These are phyloP conservation scores for Pseudonitzschia multiseries DNA, from an alignment of 108 stramenopile species.

Conservation along the genomic window DNA sequence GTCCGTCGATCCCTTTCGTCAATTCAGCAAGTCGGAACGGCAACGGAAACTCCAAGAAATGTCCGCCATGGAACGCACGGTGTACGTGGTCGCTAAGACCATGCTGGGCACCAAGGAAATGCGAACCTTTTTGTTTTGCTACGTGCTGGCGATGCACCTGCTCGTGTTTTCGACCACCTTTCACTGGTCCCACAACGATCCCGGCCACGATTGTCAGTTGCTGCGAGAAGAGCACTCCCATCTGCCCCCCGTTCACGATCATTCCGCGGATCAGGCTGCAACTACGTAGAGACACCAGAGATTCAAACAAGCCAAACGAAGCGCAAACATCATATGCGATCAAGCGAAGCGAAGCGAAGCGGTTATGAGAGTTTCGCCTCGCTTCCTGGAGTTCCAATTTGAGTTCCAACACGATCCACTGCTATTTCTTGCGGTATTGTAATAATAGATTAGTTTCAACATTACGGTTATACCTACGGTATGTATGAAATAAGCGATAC, in stretches of 20 bases:
- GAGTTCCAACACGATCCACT: too few relatives aligned
- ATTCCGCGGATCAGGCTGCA: not conserved
- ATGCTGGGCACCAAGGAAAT: slow-evolving; percentile 82
- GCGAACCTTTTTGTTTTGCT: slow-evolving; percentile 83
- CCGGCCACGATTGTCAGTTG: slow-evolving; percentile 16
- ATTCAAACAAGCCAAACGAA: too few relatives aligned
- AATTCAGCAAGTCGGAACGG: slow-evolving; percentile 79
- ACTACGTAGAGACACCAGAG: not conserved
- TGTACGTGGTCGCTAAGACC: slow-evolving; percentile 80
- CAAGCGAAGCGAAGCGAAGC: too few relatives aligned
- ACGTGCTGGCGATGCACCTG: slow-evolving; percentile 73
- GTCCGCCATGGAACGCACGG: slow-evolving; percentile 84
- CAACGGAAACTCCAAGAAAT: slow-evolving; percentile 88
- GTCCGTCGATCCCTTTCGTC: slow-evolving; percentile 86
- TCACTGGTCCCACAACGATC: slow-evolving; percentile 74
- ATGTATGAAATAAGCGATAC: too few relatives aligned
- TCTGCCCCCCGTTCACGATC: slow-evolving; percentile 38
- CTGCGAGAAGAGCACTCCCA: slow-evolving; percentile 41
- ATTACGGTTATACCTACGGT: too few relatives aligned
- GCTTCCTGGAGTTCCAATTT: too few relatives aligned
- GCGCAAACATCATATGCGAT: too few relatives aligned
- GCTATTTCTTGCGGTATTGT: too few relatives aligned
- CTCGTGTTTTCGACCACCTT: slow-evolving; percentile 87
- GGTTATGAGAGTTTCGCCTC: too few relatives aligned
- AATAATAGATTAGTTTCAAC: too few relatives aligned